Base-by-base conservation (phyloP, 169 alveolate species). In the Plasmodium chabaudi region DNA sequence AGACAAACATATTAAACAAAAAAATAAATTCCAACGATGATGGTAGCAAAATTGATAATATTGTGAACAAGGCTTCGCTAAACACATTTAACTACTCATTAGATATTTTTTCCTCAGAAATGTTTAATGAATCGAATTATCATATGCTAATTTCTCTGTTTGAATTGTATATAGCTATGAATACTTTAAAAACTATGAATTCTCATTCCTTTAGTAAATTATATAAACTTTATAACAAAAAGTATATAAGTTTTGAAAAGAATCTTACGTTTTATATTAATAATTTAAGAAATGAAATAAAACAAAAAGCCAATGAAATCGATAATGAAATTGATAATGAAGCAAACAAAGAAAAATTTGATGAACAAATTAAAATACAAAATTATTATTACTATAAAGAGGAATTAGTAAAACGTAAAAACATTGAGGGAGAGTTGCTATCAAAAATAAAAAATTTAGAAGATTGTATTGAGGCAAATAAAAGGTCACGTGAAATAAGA, bases 141-240 rank as follows among this genome's bases (percentile, higher is more conserved):
- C 23, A 86, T n/a, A 70, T 59, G 9, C 86, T 86, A 21, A 70
- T 86, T 39, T 86, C 91, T 1, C 42, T 86, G 39, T 86, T 65
- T 56, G 91, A 86, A 59, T 70, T 86, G 51, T 86, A 86, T 55
- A 65, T 86, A 27, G 87, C 91, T 70, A 70, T 86, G 65, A 69
- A 56, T 46, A 42, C 77, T 4, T 70, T 86, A 86, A 86, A 70
- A 55, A 4, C 59, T 44, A 44, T 86, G 87, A 67, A 86, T 9
- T 9, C 49, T 19, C 53, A 53, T 46, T n/a, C 27, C 47, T 86
- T 86, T 68, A 59, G 13, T 19, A 86, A 69, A 69, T 17, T 86
- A 27, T 86, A 69, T 49, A 49, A 86, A 59, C 64, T 69, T n/a
- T 86, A 86, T 60, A 68, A 86, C 39, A 67, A 86, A 69, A 86